phyloP scores from a whole-genome alignment of 1,284 basidiomycete species.

The Fomitiporia mediterranea region DNA sequence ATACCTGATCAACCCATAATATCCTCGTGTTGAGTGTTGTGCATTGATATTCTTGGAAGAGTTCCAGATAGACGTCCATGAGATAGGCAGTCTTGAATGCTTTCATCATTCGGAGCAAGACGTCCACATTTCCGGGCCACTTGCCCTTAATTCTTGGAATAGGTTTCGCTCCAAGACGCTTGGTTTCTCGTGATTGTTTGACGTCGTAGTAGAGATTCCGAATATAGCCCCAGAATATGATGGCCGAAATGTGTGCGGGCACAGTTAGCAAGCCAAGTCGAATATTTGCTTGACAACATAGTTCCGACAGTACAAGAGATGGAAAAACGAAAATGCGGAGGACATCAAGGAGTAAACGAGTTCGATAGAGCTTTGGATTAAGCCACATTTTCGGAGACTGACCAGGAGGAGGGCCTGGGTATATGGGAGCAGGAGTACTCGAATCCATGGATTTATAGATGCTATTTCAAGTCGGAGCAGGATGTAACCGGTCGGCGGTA shows the following conservation, averaged over 20 bases:
- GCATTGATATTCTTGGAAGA: slow-evolving; percentile 63
- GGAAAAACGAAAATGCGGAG: slow-evolving; percentile 39
- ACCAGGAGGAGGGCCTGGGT: slow-evolving; percentile 9
- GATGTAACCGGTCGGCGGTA: not conserved
- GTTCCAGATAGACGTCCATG: slow-evolving; percentile 53
- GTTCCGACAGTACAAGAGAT: slow-evolving; percentile 30
- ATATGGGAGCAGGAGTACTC: not conserved
- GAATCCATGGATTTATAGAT: slow-evolving; percentile 13
- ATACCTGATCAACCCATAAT: slow-evolving; percentile 60
- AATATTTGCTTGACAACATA: slow-evolving; percentile 27
- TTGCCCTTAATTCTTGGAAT: slow-evolving; percentile 58
- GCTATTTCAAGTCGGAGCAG: not conserved
- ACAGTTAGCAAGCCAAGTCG: slow-evolving; percentile 32
- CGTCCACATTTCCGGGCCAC: slow-evolving; percentile 71
- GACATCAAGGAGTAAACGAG: slow-evolving; percentile 33
- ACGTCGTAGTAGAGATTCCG: slow-evolving; percentile 34
- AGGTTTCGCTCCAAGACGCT: slow-evolving; percentile 42
- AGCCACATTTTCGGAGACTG: slow-evolving; percentile 18
- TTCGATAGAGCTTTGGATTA: slow-evolving; percentile 27
- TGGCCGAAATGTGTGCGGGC: slow-evolving; percentile 37
- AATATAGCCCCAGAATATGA: slow-evolving; percentile 36
- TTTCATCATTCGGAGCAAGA: slow-evolving; percentile 51
- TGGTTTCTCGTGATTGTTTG: slow-evolving; percentile 40
- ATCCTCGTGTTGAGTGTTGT: slow-evolving; percentile 64
- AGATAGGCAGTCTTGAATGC: slow-evolving; percentile 55